Conservation (phyloP, 495 filamentous ascomycete genomes). For the Cercophora samala region DNA sequence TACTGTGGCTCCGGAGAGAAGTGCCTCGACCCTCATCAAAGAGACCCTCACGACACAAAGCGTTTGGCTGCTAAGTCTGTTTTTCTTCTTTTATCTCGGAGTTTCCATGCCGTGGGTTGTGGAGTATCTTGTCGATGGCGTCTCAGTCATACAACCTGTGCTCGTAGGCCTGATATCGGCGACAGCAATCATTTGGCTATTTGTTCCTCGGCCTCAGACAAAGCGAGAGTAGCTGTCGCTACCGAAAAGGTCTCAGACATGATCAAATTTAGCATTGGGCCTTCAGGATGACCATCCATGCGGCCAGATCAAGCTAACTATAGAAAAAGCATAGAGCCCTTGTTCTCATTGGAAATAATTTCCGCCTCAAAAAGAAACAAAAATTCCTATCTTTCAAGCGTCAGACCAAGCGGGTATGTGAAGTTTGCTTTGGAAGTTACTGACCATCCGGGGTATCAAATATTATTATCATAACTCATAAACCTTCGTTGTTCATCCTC, state of each 20-base stretch:
- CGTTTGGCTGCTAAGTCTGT: constrained; percentile 49
- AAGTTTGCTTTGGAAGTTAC: background rate
- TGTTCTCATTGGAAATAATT: background rate
- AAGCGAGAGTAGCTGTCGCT: constrained; percentile 3
- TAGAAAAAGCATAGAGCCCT: no score
- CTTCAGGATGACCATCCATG: no score
- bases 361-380: background rate
- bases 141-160: constrained; percentile 50
- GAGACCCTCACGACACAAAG: constrained; percentile 29
- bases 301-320: no score
- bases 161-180: constrained; percentile 45
- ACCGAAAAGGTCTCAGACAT: background rate
- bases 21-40: constrained; percentile 30
- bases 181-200: constrained; percentile 43
- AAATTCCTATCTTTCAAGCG: background rate
- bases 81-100: constrained; percentile 52
- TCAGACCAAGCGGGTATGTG: background rate
- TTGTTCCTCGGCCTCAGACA: constrained; percentile 34
- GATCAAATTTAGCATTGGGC: background rate
- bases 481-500: background rate
- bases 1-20: constrained; percentile 15
- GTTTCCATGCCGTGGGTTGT: constrained; percentile 51
- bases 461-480: background rate
- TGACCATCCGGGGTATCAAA: background rate
- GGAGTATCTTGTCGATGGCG: constrained; percentile 61